phyloP scores from a whole-genome alignment of 345 rosid genomes.

The Euphorbia lathyris region DNA sequence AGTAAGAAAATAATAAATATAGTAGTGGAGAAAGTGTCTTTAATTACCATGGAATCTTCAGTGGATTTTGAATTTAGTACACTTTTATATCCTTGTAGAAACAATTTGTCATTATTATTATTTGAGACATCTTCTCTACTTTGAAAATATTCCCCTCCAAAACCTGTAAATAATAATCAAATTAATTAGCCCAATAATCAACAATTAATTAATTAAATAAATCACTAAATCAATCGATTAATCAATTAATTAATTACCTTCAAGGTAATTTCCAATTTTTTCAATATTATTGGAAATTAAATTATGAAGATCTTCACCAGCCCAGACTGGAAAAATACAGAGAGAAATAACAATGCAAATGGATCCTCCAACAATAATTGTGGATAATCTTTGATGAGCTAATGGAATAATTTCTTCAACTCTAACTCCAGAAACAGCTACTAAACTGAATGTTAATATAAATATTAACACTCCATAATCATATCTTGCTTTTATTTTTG shows the following conservation, averaged over 20 bases:
- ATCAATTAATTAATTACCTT: slow-evolving; percentile 13
- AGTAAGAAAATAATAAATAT: neutral
- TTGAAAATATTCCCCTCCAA: slow-evolving; percentile 19
- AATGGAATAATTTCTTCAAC: slow-evolving; percentile 17
- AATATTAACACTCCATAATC: slow-evolving; percentile 39
- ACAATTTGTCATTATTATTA: slow-evolving; percentile 8
- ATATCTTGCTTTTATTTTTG: slow-evolving; percentile 38
- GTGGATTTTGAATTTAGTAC: slow-evolving; percentile 28
- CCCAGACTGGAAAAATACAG: slow-evolving; percentile 30
- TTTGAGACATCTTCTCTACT: slow-evolving; percentile 9
- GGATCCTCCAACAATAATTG: slow-evolving; percentile 26
- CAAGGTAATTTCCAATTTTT: slow-evolving; percentile 25
- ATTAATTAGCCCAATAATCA: too few species aligned
- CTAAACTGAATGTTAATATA: slow-evolving; percentile 35
- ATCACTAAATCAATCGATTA: too few species aligned
- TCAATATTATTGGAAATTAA: slow-evolving; percentile 24
- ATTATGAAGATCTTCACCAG: slow-evolving; percentile 31
- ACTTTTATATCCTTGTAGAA: slow-evolving; percentile 22
- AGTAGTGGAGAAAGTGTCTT: neutral
- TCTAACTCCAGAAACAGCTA: slow-evolving; percentile 28
- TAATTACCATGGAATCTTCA: slow-evolving; percentile 29
- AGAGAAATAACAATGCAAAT: slow-evolving; percentile 26
- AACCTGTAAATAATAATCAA: slow-evolving; percentile 9
- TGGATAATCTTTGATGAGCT: slow-evolving; percentile 23
- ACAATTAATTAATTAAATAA: neutral